Evolutionary conservation across 2,329 filamentous ascomycete genomes (phyloP).

Genomic region (Penicillium sp.): DNA sequence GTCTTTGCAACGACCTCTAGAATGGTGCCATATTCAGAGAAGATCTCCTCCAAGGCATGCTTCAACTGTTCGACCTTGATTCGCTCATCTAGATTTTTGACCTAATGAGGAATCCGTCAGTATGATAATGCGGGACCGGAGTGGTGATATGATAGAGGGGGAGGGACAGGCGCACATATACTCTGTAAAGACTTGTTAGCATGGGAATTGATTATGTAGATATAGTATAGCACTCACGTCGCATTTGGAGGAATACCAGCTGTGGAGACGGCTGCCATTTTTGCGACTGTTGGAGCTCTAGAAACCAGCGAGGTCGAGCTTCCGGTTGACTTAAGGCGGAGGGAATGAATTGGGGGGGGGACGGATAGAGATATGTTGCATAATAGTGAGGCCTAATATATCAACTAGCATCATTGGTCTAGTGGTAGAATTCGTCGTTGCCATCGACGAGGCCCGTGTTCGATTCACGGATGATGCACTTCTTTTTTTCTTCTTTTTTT

Average conservation of each 20-base stretch:
- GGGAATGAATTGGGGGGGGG: not conserved
- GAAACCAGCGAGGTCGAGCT: constrained; percentile 20
- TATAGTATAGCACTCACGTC: constrained; percentile 35
- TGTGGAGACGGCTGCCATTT: constrained; percentile 38
- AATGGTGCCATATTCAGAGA: constrained; percentile 83
- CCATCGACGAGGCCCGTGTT: constrained; percentile 50
- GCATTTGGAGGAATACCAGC: constrained; percentile 39
- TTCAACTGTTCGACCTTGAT: constrained; percentile 78
- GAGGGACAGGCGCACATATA: constrained; percentile 39
- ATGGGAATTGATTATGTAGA: constrained; percentile 3
- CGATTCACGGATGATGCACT: constrained; percentile 49
- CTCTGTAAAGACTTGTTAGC: constrained; percentile 30
- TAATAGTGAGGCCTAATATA: not conserved
- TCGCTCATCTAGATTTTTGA: constrained; percentile 87
- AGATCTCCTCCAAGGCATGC: constrained; percentile 71
- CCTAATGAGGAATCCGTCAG: constrained; percentile 36
- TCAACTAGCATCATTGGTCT: constrained; percentile 43
- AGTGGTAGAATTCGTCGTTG: constrained; percentile 49
- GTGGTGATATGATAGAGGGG: constrained; percentile 13
- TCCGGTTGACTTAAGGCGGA: constrained; percentile 5
- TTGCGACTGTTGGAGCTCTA: constrained; percentile 31
- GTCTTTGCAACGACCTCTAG: constrained; percentile 84
- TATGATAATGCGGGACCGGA: constrained; percentile 13
- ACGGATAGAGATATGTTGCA: rapidly evolving
- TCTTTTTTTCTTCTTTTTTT: constrained; percentile 15